Base-by-base conservation (phyloP, 176 grass and related monocot genomes). In the Urochloa ruziziensis region DNA sequence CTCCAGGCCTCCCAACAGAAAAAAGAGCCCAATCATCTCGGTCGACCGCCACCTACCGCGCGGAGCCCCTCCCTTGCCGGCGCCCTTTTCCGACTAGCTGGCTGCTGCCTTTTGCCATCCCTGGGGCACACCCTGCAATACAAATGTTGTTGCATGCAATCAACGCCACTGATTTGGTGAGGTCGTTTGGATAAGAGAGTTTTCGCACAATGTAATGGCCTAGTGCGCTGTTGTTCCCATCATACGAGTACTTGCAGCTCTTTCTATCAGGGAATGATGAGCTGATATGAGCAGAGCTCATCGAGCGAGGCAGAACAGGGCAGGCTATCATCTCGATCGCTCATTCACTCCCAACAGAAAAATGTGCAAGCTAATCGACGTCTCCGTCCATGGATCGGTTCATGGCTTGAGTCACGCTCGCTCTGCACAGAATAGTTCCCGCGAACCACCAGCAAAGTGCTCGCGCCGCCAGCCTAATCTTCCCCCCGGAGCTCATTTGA, bases 21-120 rank as follows among this genome's bases (percentile, higher is more conserved):
- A 56, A 13, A 71, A 71, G 23, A 71, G 14, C 24, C 18, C 67
- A 70, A 70, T 70, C 23, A 70, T 43, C 67, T 27, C 11, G 36
- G 36, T 69, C 67, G 37, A 69, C 67, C 67, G 68, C 68, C 68
- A 71, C 68, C 68, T 71, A 72, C 69, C 69, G 15, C 69, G 68
- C 42, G 68, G 68, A 71, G 68, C 10, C 10, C 57, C 57, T 28
- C 28, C 60, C 60, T 12, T 12, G 60, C 27, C 21, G 65, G 9
- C n/a, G 23, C 0, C 66, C 21, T 69, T 42, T 24, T 19, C 64
- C 36, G 15, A n/a, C 5, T 43, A n/a, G 39, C 67, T 69, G 67
- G 39, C 67, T 4, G 21, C 21, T 24, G 10, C 66, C 66, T 12
- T 42, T 68, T 67, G 0, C 8, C 8, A 8, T 16, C 12, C 12